phyloP scores from a whole-genome alignment of 2,329 filamentous ascomycete species.

The Apiospora rasikravindrae region DNA sequence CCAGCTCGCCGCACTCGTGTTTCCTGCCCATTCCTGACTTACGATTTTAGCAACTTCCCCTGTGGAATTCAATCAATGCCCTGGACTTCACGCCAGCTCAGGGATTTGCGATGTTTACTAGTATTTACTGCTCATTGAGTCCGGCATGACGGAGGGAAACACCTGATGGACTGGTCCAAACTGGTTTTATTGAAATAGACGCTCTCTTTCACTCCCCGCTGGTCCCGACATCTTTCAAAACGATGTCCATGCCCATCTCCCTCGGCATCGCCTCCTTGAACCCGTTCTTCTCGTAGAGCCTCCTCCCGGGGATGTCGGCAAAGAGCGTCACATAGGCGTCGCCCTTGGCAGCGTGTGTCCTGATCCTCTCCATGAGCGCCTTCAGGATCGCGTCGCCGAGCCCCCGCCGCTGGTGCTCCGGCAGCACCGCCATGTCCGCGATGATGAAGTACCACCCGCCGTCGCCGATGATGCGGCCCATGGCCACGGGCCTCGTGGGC shows the following conservation, averaged over 20 bases:
- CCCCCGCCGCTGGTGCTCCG: slow-evolving; percentile 52
- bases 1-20: neutral
- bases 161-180: neutral
- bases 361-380: slow-evolving; percentile 46
- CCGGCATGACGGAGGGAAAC: neutral
- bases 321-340: slow-evolving; percentile 50
- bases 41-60: too few relatives aligned
- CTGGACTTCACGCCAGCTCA: too few relatives aligned
- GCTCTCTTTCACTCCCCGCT: neutral
- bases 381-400: slow-evolving; percentile 52
- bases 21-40: neutral
- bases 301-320: slow-evolving; percentile 50
- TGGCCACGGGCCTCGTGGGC: slow-evolving; percentile 43
- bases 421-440: slow-evolving; percentile 56
- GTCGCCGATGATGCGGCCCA: slow-evolving; percentile 58
- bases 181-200: neutral
- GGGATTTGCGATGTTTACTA: neutral
- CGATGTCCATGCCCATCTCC: slow-evolving; percentile 44
- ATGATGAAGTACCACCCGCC: slow-evolving; percentile 57
- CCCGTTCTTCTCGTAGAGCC: slow-evolving; percentile 51
- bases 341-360: slow-evolving; percentile 44
- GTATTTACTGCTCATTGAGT: neutral
- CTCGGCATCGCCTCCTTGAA: slow-evolving; percentile 46
- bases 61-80: too few relatives aligned
- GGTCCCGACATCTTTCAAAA: neutral